Percentiles rank a stretch among this genome's conserved stretches.
These are phyloP conservation scores for Pilasporangium apinafurcum DNA, from an alignment of 352 stramenopile genomes.

Conservation along the genomic window DNA sequence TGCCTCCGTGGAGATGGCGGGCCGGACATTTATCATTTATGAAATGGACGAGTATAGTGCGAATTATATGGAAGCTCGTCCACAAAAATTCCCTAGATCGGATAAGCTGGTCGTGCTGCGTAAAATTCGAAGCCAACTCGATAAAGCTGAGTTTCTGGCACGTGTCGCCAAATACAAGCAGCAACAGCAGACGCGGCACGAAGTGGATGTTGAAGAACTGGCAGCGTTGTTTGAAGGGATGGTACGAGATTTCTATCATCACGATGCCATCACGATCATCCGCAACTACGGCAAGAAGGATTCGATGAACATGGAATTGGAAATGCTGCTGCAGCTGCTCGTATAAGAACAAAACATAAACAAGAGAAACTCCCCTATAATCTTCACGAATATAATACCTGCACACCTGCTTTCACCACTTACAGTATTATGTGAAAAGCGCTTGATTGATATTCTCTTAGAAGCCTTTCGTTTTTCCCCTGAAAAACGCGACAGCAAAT, in stretches of 20 bases:
- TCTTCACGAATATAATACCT: too few species aligned
- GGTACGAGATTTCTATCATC: slow-evolving; percentile 35
- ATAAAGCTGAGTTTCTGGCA: slow-evolving; percentile 16
- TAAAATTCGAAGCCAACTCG: slow-evolving; percentile 41
- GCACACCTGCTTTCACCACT: too few species aligned
- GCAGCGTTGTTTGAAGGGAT: slow-evolving; percentile 38
- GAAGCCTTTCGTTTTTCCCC: too few species aligned
- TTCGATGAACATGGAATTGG: slow-evolving; percentile 46
- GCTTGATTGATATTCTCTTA: too few species aligned
- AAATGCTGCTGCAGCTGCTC: slow-evolving; percentile 42
- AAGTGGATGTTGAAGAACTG: slow-evolving; percentile 40
- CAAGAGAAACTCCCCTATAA: too few species aligned
- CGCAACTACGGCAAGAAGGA: slow-evolving; percentile 60
- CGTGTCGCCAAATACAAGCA: slow-evolving; percentile 23
- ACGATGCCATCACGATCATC: slow-evolving; percentile 67
- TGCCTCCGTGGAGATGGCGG: slow-evolving; percentile 49
- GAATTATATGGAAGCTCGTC: slow-evolving; percentile 72
- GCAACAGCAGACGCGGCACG: slow-evolving; percentile 15
- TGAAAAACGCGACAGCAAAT: too few species aligned
- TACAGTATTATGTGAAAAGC: too few species aligned
- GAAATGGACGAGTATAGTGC: slow-evolving; percentile 85
- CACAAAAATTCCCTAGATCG: slow-evolving; percentile 52
- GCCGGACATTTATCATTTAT: slow-evolving; percentile 64
- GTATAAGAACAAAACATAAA: too few species aligned
- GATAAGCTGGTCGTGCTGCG: slow-evolving; percentile 58